A percentile compares a stretch with the other conserved stretches of the same genome.
These are phyloP conservation scores for Myxozyma udenii DNA, from an alignment of 805 yeast genomes.

Conservation along the genomic window DNA sequence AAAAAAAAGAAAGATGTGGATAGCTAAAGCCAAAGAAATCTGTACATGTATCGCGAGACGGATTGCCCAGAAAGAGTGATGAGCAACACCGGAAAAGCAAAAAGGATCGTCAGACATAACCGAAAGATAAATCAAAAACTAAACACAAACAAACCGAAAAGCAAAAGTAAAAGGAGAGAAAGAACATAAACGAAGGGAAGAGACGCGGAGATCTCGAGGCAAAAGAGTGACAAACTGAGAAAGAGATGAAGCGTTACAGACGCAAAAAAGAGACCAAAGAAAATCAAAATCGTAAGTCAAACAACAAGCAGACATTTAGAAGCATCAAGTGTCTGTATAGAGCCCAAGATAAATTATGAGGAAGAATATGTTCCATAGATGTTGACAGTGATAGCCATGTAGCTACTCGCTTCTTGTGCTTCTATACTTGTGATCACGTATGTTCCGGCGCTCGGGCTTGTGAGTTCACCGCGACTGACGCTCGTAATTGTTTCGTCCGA, in stretches of 20 bases:
- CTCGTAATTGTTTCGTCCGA: conserved; percentile 3
- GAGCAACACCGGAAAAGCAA: too few relatives aligned
- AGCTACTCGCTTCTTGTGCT: conserved; percentile 19
- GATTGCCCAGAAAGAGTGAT: too few relatives aligned
- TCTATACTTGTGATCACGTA: conserved; percentile 17
- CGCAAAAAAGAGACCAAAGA: neutral
- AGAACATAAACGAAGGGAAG: neutral
- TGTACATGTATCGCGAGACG: too few relatives aligned
- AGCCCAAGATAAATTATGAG: too few relatives aligned
- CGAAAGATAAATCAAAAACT: neutral
- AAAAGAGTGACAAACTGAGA: neutral
- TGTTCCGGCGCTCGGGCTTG: conserved; percentile 1
- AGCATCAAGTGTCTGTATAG: neutral
- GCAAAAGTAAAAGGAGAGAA: neutral
- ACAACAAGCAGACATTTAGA: neutral
- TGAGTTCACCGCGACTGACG: conserved; percentile 21
- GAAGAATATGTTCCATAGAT: conserved; percentile 19
- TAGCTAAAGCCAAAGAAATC: too few relatives aligned
- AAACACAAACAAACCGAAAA: neutral
- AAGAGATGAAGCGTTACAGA: neutral
- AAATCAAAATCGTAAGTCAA: neutral
- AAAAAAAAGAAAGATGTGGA: neutral
- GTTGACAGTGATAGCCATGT: conserved; percentile 19
- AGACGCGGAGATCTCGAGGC: neutral
- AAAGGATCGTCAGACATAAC: too few relatives aligned